Percentiles rank a stretch among this genome's conserved stretches.
These are phyloP conservation scores for Poterioochromonas sp. DNA, from an alignment of 352 stramenopile genomes.

Conservation along the genomic window DNA sequence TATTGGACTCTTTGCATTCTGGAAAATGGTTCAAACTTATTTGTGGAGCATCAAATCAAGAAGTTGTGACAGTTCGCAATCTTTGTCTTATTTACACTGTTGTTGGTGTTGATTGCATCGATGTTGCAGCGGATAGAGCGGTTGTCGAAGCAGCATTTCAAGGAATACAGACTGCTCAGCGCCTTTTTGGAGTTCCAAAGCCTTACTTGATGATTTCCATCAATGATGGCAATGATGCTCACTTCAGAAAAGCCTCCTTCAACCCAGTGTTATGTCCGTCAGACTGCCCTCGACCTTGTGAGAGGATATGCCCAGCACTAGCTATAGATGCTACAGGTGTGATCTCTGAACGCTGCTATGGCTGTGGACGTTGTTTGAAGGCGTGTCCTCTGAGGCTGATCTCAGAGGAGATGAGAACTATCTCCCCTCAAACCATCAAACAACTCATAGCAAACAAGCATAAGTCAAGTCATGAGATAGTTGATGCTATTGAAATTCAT, in stretches of 20 bases:
- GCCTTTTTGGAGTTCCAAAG: background rate
- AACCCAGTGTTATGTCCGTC: slow-evolving; percentile 37
- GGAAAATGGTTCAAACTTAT: slow-evolving; percentile 48
- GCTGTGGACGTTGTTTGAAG: slow-evolving; percentile 43
- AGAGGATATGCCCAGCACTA: slow-evolving; percentile 43
- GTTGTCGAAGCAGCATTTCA: background rate
- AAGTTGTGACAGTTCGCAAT: slow-evolving; percentile 40
- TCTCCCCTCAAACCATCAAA: slow-evolving; percentile 28
- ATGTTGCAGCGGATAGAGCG: background rate
- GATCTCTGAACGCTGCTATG: slow-evolving; percentile 41
- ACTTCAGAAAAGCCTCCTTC: slow-evolving; percentile 46
- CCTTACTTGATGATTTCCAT: slow-evolving; percentile 47
- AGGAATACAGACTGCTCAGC: background rate
- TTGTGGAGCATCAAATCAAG: slow-evolving; percentile 46
- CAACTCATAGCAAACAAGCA: too few relatives aligned
- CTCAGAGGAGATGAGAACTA: background rate
- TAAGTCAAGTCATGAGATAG: slow-evolving; percentile 35
- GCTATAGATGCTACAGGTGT: slow-evolving; percentile 38
- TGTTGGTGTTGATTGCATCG: slow-evolving; percentile 43
- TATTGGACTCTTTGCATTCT: background rate
- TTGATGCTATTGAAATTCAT: slow-evolving; percentile 37
- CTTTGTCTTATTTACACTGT: slow-evolving; percentile 45
- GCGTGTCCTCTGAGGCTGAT: slow-evolving; percentile 46
- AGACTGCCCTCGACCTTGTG: slow-evolving; percentile 44
- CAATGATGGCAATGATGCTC: slow-evolving; percentile 45